Evolutionary conservation across 805 yeast species (phyloP).

Genomic region (Candida oleophila): DNA sequence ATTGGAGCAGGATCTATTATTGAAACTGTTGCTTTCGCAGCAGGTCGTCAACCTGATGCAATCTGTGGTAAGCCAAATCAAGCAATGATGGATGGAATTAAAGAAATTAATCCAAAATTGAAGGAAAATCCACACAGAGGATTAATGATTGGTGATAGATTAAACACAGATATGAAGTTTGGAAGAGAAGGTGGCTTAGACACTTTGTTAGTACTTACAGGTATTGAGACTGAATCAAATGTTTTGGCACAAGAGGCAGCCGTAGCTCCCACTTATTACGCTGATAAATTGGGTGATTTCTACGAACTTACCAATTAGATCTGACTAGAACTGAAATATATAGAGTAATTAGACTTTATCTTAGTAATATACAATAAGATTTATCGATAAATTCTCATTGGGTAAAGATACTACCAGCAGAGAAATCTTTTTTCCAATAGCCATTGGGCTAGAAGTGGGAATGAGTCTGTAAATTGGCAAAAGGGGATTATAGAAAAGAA

Average conservation of each 20-base stretch:
- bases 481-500: no score
- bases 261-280: slow-evolving; percentile 64
- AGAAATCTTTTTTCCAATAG: no score
- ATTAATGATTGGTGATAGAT: slow-evolving; percentile 92
- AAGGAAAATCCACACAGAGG: slow-evolving; percentile 58
- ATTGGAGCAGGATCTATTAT: slow-evolving; percentile 97
- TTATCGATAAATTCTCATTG: no score
- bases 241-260: slow-evolving; percentile 42
- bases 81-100: slow-evolving; percentile 87
- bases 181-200: slow-evolving; percentile 86
- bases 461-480: no score
- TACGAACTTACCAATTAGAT: slow-evolving; percentile 45
- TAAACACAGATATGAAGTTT: slow-evolving; percentile 92
- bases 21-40: slow-evolving; percentile 68
- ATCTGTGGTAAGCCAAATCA: slow-evolving; percentile 87
- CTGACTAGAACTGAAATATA: not conserved
- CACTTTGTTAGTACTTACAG: slow-evolving; percentile 85
- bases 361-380: no score
- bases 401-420: no score
- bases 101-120: slow-evolving; percentile 52
- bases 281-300: slow-evolving; percentile 74
- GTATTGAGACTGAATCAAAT: slow-evolving; percentile 77
- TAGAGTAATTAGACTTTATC: not conserved
- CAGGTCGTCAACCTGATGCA: slow-evolving; percentile 82
- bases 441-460: no score